A percentile compares a stretch with the other conserved stretches of the same genome.
phyloP scores from a whole-genome alignment of 2,329 filamentous ascomycete genomes.

The Talaromyces amestolkiae region DNA sequence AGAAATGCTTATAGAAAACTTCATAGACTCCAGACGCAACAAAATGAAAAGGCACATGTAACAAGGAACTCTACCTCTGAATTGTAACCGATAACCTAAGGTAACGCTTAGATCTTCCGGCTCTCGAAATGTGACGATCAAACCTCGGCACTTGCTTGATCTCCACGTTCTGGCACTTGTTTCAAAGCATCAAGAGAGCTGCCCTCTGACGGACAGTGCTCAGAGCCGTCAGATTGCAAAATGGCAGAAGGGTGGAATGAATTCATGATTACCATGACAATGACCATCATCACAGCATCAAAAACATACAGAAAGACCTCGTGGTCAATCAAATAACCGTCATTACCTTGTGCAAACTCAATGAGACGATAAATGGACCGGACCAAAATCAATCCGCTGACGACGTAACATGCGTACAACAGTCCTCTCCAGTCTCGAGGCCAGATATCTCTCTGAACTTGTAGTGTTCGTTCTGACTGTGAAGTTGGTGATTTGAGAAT shows the following conservation, averaged over 20 bases:
- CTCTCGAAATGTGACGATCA: background rate
- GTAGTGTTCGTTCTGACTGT: background rate
- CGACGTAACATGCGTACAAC: constrained; percentile 31
- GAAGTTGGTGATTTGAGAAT: constrained; percentile 31
- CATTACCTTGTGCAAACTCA: constrained; percentile 25
- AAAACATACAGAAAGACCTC: constrained; percentile 27
- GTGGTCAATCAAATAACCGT: constrained; percentile 22
- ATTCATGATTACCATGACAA: background rate
- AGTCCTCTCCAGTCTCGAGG: constrained; percentile 36
- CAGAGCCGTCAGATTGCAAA: background rate
- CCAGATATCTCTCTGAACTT: background rate
- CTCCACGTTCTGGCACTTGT: background rate
- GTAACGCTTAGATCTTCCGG: background rate
- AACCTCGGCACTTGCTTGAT: background rate
- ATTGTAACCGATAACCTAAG: background rate
- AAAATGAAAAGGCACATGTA: too few species aligned
- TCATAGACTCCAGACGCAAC: too few species aligned
- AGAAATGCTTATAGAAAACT: too few species aligned
- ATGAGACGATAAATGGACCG: constrained; percentile 26
- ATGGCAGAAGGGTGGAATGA: background rate
- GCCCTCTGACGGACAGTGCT: background rate
- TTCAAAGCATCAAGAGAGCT: background rate
- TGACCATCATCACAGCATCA: constrained; percentile 25
- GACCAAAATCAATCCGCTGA: constrained; percentile 23
- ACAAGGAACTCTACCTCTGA: too few species aligned